Evolutionary conservation across 1,139 yeast species (phyloP), one percentile per base, ranked within the genome.

Genomic region (Taiozyma sp.): DNA sequence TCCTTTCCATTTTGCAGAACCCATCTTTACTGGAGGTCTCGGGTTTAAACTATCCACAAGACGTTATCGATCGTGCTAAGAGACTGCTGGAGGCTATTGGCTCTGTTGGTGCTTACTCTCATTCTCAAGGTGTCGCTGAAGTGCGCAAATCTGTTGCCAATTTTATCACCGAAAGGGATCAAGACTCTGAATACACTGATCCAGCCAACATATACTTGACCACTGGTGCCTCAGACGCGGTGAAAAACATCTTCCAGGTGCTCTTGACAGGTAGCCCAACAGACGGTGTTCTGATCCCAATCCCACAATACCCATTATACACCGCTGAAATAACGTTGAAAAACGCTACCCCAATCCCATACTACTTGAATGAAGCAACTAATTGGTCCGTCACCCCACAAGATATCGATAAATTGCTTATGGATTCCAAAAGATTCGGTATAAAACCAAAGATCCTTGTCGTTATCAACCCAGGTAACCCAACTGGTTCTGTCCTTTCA

Each of bases 401-500:
- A 8, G 86, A 84, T 60, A 81, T 95, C 60, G 80, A 82, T 56
- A 57, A 69, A 2, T 75, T 84, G 50, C 79, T 89, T 48, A 63
- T 67, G 27, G 76, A 80, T 32, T 76, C 89, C 45, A 64, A 73
- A 8, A 68, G 68, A 5, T 72, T 81, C 45, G 88, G 87, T 8
- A 70, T 88, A 28, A 76, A 74, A 30, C 83, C 95, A 56, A 83
- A 89, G 64, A 87, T 95, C 51, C 74, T 93, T 56, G 98, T 93
- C 7, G 90, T 93, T 28, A 93, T 93, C 65, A 95, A 93, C 72
- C 99, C 99, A 5, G 98, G 99, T 52, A 95, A 93, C 70, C 99
- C 99, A 54, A 93, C 99, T 0, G 99, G 99, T 40, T 80, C 96
- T 5, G 82, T 91, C 48, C 76, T 93, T 53, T 68, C 79, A 5